phyloP scores from a whole-genome alignment of 1,284 basidiomycete genomes.

The Rhodofomes roseus region DNA sequence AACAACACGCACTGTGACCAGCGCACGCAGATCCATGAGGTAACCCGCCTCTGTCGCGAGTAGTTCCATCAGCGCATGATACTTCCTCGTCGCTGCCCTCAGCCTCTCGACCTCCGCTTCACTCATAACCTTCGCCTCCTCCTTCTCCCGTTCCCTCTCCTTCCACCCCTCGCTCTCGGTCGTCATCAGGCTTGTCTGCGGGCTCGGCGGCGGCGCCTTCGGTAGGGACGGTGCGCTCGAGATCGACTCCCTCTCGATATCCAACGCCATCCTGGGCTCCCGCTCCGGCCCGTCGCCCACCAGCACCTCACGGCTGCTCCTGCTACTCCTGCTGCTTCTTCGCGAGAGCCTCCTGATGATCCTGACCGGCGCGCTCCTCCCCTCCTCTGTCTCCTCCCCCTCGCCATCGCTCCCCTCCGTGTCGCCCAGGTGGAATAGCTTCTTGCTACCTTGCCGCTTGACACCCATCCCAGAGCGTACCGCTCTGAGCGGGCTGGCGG shows the following conservation, averaged over 20 bases:
- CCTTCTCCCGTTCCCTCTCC: slow-evolving; percentile 4
- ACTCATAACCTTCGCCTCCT: slow-evolving; percentile 10
- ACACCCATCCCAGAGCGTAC: background rate
- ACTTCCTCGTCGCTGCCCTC: slow-evolving; percentile 30
- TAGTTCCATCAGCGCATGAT: slow-evolving; percentile 75
- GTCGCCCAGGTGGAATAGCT: slow-evolving; percentile 24
- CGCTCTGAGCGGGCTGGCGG: slow-evolving; percentile 5
- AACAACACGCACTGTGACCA: slow-evolving; percentile 60
- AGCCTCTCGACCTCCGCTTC: slow-evolving; percentile 13
- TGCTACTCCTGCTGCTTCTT: background rate
- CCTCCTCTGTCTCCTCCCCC: slow-evolving; percentile 13
- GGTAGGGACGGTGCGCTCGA: background rate
- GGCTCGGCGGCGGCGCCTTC: background rate
- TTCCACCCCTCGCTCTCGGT: slow-evolving; percentile 8
- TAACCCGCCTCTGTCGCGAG: slow-evolving; percentile 83
- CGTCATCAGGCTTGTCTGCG: background rate
- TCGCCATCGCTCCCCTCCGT: slow-evolving; percentile 13
- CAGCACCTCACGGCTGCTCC: background rate
- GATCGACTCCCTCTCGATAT: background rate
- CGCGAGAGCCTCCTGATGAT: background rate
- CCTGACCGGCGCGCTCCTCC: slow-evolving; percentile 6
- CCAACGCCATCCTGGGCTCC: background rate
- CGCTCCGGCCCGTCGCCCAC: background rate
- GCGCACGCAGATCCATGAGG: slow-evolving; percentile 67
- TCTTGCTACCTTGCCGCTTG: slow-evolving; percentile 10